Conservation (phyloP, 148 eudicot species). For the Fagopyrum homotropicum region DNA sequence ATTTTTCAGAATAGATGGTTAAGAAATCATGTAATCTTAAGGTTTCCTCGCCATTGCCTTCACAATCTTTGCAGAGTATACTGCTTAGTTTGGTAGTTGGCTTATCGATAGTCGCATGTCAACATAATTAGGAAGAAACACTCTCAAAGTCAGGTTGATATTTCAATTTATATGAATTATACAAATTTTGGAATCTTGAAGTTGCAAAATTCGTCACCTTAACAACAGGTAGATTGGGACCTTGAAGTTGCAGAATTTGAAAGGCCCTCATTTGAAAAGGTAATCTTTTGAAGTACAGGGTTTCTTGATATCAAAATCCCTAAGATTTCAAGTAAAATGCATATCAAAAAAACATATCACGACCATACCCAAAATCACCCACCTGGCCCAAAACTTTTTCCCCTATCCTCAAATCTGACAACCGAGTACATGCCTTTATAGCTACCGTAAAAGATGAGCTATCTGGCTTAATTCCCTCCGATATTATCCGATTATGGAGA, state of each 20-base stretch:
- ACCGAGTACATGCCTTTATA: conserved; percentile 59
- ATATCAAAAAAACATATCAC: conserved; percentile 25
- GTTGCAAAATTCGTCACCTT: conserved; percentile 2
- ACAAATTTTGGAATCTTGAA: background rate
- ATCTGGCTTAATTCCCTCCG: conserved; percentile 51
- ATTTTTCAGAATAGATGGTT: too few relatives aligned
- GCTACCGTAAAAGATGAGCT: conserved; percentile 69
- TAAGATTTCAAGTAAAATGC: background rate
- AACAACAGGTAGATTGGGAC: background rate
- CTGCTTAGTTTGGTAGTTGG: conserved; percentile 31
- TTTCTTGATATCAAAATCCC: conserved; percentile 4
- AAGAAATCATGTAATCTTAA: background rate
- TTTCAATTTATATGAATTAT: background rate
- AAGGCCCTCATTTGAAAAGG: background rate
- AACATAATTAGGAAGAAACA: background rate
- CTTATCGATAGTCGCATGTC: conserved; percentile 29
- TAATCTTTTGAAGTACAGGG: background rate
- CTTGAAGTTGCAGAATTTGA: background rate
- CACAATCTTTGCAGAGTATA: conserved; percentile 44
- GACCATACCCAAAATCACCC: conserved; percentile 41
- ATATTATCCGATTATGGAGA: conserved; percentile 34
- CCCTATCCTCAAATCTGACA: conserved; percentile 46
- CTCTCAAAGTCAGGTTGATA: background rate
- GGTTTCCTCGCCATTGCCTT: conserved; percentile 45
- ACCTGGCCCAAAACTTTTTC: conserved; percentile 43